Conservation (phyloP, 78 protist genomes). For the Dictyostelium brefeldianum region DNA sequence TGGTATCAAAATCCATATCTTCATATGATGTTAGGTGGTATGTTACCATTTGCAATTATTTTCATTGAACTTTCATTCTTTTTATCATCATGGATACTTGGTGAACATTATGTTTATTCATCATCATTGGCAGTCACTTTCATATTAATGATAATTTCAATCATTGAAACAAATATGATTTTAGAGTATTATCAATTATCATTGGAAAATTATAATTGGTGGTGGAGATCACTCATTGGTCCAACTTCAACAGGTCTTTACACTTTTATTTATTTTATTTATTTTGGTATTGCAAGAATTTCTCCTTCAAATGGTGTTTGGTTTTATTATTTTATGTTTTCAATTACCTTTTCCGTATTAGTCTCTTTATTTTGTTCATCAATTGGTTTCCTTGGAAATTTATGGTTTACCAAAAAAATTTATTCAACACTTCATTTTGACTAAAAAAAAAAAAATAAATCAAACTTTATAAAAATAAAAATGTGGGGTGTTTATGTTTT, state of each 20-base stretch:
- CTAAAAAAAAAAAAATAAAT: neutral
- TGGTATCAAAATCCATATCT: conserved; percentile 44
- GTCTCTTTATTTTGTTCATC: conserved; percentile 62
- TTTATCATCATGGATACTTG: neutral
- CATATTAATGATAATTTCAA: conserved; percentile 19
- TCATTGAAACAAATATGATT: conserved; percentile 40
- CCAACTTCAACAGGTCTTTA: conserved; percentile 56
- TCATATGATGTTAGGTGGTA: conserved; percentile 6
- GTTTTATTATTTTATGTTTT: conserved; percentile 61
- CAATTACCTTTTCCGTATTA: neutral
- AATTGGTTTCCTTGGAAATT: conserved; percentile 55
- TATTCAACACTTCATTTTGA: conserved; percentile 77
- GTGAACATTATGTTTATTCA: conserved; percentile 9
- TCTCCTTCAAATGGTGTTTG: neutral
- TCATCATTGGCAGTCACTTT: conserved; percentile 9
- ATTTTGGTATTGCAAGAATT: conserved; percentile 26
- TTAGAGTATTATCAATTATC: conserved; percentile 60
- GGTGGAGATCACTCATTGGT: conserved; percentile 79
- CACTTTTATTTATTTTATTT: conserved; percentile 35
- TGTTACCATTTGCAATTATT: conserved; percentile 39
- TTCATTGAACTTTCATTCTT: neutral
- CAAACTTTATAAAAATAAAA: neutral
- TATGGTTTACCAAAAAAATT: conserved; percentile 58
- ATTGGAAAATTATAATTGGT: conserved; percentile 74
- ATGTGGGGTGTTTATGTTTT: too few species aligned